Evolutionary conservation across 805 yeast genomes (phyloP), one percentile per base, ranked within the genome.

Genomic region (Cyberlindnera veronae): DNA sequence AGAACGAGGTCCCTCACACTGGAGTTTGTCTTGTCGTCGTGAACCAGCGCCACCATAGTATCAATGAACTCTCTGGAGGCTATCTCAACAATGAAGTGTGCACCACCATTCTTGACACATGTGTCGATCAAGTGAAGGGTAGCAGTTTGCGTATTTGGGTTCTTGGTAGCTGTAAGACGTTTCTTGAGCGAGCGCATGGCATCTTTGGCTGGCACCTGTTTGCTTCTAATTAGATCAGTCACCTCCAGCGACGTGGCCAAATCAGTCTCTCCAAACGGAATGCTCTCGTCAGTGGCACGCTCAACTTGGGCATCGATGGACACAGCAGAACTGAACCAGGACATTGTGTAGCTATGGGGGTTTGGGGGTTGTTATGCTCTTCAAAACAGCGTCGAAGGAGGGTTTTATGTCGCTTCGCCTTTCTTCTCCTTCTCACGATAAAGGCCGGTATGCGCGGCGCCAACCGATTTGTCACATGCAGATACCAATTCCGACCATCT

Each of bases 51-150:
- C 21, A 79, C 82, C 46, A 87, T 64, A 19, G 87, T 79, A 59
- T 85, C 96, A 66, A 89, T 74, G 49, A 91, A 91, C 59, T 91
- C 97, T 47, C 88, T 77, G 9, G 90, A 74, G 24, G 91, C 77
- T 22, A 90, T 70, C 54, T 88, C 96, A 16, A 67, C 70, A 17
- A 91, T 69, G 53, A 93, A 90, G 53, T 87, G 95, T 34, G 71
- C 69, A 7, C 99, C 99, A 34, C 96, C 90, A 59, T 93, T 93
- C 64, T 93, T 93, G 40, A 91, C 82, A 63, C 96, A 85, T 33
- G 87, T 73, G 53, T 93, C 98, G 23, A 83, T 70, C 46, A 93
- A 67, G 55, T 83, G 84, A 56, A 93, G 72, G 0, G 90, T 70
- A 5, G 93, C 76, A 20, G 80, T 71, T 55, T 86, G 85, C 9